These are phyloP conservation scores for Erythrobasidium yunnanense DNA, from an alignment of 768 basidiomycete genomes.

Conservation along the genomic window DNA sequence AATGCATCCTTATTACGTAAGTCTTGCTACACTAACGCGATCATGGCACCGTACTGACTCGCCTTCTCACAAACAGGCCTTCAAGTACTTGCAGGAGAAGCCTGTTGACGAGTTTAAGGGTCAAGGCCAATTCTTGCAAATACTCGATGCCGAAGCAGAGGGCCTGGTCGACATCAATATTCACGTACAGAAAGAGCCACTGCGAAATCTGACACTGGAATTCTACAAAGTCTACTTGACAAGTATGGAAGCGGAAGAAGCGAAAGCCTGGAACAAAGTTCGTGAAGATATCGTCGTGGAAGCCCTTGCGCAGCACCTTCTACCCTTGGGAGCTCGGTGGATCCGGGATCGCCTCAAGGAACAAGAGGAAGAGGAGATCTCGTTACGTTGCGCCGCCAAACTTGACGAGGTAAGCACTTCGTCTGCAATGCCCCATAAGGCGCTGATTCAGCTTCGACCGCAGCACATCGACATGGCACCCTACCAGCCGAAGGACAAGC, in stretches of 20 bases:
- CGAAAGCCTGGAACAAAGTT: conserved; percentile 82
- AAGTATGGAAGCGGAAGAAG: conserved; percentile 70
- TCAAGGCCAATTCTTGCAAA: conserved; percentile 69
- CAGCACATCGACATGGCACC: conserved; percentile 78
- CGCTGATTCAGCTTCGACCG: not conserved
- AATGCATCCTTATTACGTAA: conserved; percentile 47
- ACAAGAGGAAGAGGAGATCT: conserved; percentile 76
- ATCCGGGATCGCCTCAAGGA: conserved; percentile 75
- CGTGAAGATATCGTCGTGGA: conserved; percentile 67
- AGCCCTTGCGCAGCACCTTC: conserved; percentile 64
- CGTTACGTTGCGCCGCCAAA: conserved; percentile 54
- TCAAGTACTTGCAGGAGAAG: conserved; percentile 85
- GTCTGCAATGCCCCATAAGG: not conserved
- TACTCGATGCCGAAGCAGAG: conserved; percentile 80
- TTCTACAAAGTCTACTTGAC: conserved; percentile 74
- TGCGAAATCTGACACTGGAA: conserved; percentile 58
- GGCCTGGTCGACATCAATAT: conserved; percentile 69
- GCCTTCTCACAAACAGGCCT: conserved; percentile 51
- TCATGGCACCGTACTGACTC: not conserved
- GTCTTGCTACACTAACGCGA: conserved; percentile 27
- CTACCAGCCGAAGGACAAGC: conserved; percentile 50
- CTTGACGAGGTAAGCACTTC: conserved; percentile 46
- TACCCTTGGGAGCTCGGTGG: conserved; percentile 79
- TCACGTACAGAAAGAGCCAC: conserved; percentile 53
- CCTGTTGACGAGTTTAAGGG: conserved; percentile 48